These are phyloP conservation scores for Gossypium schwendimanii DNA, from an alignment of 441 rosid species.

Conservation along the genomic window DNA sequence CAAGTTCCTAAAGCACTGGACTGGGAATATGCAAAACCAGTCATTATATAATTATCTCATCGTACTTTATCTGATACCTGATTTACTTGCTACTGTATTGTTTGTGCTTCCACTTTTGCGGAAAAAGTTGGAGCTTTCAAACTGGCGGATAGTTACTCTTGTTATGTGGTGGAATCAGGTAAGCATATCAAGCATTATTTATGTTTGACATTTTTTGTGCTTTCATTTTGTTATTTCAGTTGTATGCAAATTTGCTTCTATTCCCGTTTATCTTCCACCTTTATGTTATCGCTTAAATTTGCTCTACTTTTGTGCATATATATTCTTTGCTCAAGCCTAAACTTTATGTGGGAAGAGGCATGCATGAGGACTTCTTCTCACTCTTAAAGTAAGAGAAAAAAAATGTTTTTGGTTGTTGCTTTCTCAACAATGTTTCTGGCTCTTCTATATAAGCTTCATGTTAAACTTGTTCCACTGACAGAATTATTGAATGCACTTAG, in stretches of 20 bases:
- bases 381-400: conserved; percentile 60
- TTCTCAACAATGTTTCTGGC: neutral
- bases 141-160: conserved; percentile 54
- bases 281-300: neutral
- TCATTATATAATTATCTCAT: conserved; percentile 56
- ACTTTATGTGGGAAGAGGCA: conserved; percentile 81
- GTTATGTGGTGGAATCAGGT: conserved; percentile 98
- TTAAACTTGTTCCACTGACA: neutral
- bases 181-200: conserved; percentile 15
- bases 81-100: conserved; percentile 53
- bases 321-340: conserved; percentile 47
- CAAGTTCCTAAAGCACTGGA: conserved; percentile 60
- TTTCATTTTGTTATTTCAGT: neutral
- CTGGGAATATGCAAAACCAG: conserved; percentile 45
- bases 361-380: conserved; percentile 75
- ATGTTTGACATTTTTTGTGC: neutral
- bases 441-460: neutral
- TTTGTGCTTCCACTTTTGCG: conserved; percentile 64
- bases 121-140: conserved; percentile 61
- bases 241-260: conserved; percentile 5
- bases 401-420: conserved; percentile 3
- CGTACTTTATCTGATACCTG: conserved; percentile 60
- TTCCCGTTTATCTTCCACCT: neutral
- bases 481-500: conserved; percentile 22
- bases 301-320: neutral